Percentiles rank a stretch among this genome's conserved stretches.
These are phyloP conservation scores for Hypoxylon sp. DNA, from an alignment of 2,329 filamentous ascomycete genomes.

Conservation along the genomic window DNA sequence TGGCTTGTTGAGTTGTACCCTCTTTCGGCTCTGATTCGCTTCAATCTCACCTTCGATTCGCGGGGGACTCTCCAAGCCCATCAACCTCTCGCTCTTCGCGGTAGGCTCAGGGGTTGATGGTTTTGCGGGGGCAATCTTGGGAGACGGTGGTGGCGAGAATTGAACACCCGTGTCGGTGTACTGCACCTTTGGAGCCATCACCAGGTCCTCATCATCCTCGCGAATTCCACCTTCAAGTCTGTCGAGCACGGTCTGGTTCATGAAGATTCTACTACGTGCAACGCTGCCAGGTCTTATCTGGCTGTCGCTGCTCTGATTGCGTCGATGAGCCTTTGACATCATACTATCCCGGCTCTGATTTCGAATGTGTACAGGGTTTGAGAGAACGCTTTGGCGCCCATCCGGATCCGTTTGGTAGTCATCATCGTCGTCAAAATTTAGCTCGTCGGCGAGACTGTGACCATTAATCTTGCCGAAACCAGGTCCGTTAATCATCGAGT, in stretches of 20 bases:
- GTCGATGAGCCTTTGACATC: conserved; percentile 63
- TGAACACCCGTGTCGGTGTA: conserved; percentile 86
- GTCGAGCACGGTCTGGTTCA: conserved; percentile 70
- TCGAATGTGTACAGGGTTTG: conserved; percentile 65
- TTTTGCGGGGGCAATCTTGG: conserved; percentile 63
- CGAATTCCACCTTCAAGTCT: conserved; percentile 67
- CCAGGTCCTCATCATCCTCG: conserved; percentile 64
- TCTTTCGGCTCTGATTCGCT: conserved; percentile 81
- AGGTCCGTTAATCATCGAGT: conserved; percentile 76
- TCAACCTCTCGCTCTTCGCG: conserved; percentile 57
- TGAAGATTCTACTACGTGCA: conserved; percentile 65
- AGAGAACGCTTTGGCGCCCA: conserved; percentile 74
- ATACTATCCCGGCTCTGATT: conserved; percentile 72
- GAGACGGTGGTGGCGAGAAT: conserved; percentile 86
- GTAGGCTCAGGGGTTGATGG: conserved; percentile 61
- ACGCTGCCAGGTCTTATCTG: conserved; percentile 69
- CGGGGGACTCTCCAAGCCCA: conserved; percentile 61
- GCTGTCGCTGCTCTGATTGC: conserved; percentile 73
- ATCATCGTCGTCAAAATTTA: conserved; percentile 88
- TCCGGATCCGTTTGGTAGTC: conserved; percentile 79
- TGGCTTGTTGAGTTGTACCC: conserved; percentile 70
- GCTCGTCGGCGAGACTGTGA: conserved; percentile 88
- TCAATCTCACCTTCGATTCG: conserved; percentile 73
- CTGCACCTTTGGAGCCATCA: conserved; percentile 58
- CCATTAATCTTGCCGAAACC: conserved; percentile 72